Evolutionary conservation across 352 stramenopile species (phyloP).

Genomic region (Globisporangium rhizosaccharum): DNA sequence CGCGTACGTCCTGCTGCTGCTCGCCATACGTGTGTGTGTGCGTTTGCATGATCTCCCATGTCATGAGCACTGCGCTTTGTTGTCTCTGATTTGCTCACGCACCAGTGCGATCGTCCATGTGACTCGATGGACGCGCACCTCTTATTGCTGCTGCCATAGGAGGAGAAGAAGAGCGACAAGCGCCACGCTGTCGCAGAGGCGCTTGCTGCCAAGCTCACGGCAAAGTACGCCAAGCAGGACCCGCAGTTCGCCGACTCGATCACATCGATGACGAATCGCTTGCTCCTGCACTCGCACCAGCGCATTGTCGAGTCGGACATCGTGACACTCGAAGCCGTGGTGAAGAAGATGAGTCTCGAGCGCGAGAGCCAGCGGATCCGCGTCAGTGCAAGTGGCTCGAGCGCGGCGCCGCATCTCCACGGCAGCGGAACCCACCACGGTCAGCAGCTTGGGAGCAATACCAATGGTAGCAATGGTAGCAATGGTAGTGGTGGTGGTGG

Average conservation of each 20-base stretch:
- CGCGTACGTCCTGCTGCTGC: constrained; percentile 8
- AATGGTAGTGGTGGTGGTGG: no score
- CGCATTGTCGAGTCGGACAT: constrained; percentile 56
- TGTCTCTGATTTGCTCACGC: no score
- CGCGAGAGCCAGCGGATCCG: constrained; percentile 18
- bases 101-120: no score
- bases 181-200: constrained; percentile 49
- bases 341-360: constrained; percentile 64
- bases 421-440: neutral
- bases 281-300: constrained; percentile 47
- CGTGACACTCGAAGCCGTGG: constrained; percentile 46
- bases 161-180: constrained; percentile 62
- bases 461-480: neutral
- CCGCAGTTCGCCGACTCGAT: constrained; percentile 49
- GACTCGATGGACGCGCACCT: no score
- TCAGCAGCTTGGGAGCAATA: neutral
- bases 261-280: constrained; percentile 38
- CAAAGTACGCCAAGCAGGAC: constrained; percentile 62
- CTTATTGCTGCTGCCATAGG: constrained; percentile 12
- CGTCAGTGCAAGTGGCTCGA: constrained; percentile 7
- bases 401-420: neutral
- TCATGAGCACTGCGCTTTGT: constrained; percentile 5
- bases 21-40: neutral
- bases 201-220: constrained; percentile 34
- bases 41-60: neutral